These are phyloP conservation scores for Suillus hirtellus DNA, from an alignment of 768 basidiomycete genomes.

Conservation along the genomic window DNA sequence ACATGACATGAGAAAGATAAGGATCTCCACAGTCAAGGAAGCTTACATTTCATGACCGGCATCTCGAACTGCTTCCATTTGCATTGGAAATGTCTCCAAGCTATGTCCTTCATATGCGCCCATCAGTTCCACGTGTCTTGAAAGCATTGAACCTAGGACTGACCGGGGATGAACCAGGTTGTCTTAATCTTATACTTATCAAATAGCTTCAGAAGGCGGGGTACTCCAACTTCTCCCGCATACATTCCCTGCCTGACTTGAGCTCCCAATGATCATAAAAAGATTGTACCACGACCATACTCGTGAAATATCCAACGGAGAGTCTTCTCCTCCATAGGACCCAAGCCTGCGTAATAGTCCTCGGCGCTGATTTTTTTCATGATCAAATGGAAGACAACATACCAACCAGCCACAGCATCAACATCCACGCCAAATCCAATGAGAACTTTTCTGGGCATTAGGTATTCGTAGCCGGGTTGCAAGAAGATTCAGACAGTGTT, in stretches of 20 bases:
- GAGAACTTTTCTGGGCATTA: slow-evolving; percentile 59
- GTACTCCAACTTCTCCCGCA: slow-evolving; percentile 73
- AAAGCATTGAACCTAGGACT: not conserved
- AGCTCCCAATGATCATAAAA: not conserved
- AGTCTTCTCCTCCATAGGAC: slow-evolving; percentile 76
- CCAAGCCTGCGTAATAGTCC: slow-evolving; percentile 49
- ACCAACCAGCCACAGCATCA: slow-evolving; percentile 79
- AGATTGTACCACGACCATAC: slow-evolving; percentile 27
- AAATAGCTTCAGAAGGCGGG: slow-evolving; percentile 70
- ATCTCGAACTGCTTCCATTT: slow-evolving; percentile 70
- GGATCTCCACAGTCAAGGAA: not conserved
- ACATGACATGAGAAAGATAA: slow-evolving; percentile 3
- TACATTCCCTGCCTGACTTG: slow-evolving; percentile 52
- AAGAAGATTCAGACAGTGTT: not conserved
- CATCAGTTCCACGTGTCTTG: not conserved
- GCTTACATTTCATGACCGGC: slow-evolving; percentile 70
- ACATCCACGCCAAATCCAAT: slow-evolving; percentile 72
- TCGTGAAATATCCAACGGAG: slow-evolving; percentile 65
- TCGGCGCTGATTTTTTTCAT: not conserved
- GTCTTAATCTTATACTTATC: slow-evolving; percentile 66
- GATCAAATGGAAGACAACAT: slow-evolving; percentile 5
- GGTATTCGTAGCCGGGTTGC: not conserved
- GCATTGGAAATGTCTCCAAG: slow-evolving; percentile 70
- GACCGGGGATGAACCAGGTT: slow-evolving; percentile 78
- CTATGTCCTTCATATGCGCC: slow-evolving; percentile 51